phyloP scores from a whole-genome alignment of 2,329 filamentous ascomycete genomes.

The Aureobasidium sp. region DNA sequence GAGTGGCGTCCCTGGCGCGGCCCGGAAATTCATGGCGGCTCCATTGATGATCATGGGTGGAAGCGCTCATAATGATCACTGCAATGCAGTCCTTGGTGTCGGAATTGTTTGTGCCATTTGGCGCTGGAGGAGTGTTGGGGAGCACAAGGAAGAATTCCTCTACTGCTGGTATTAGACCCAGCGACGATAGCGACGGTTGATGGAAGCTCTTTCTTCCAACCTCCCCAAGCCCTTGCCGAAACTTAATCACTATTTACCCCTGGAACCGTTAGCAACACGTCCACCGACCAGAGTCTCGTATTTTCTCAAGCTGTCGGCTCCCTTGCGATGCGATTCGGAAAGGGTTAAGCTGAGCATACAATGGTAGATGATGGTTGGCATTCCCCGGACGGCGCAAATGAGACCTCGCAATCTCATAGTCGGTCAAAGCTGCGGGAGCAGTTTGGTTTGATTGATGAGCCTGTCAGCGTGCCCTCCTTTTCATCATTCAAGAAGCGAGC shows the following conservation, averaged over 20 bases:
- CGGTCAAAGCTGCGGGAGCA: constrained; percentile 7
- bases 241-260: neutral
- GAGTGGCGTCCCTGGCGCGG: constrained; percentile 4
- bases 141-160: neutral
- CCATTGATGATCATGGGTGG: neutral
- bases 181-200: neutral
- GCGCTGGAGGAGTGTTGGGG: neutral
- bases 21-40: constrained; percentile 11
- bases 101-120: constrained; percentile 8
- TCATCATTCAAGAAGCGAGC: constrained; percentile 37
- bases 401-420: constrained; percentile 12
- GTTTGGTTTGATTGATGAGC: neutral
- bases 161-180: neutral
- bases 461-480: constrained; percentile 33
- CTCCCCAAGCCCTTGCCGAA: neutral
- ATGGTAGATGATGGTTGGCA: constrained; percentile 8
- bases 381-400: constrained; percentile 11
- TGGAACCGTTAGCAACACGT: constrained; percentile 11
- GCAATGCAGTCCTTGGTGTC: neutral
- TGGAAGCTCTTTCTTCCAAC: neutral
- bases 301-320: neutral
- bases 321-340: neutral
- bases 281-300: neutral
- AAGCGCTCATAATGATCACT: neutral
- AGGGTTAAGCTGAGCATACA: neutral